Base-by-base conservation (phyloP, 2,329 filamentous ascomycete genomes). In the Lanzia echinophila region DNA sequence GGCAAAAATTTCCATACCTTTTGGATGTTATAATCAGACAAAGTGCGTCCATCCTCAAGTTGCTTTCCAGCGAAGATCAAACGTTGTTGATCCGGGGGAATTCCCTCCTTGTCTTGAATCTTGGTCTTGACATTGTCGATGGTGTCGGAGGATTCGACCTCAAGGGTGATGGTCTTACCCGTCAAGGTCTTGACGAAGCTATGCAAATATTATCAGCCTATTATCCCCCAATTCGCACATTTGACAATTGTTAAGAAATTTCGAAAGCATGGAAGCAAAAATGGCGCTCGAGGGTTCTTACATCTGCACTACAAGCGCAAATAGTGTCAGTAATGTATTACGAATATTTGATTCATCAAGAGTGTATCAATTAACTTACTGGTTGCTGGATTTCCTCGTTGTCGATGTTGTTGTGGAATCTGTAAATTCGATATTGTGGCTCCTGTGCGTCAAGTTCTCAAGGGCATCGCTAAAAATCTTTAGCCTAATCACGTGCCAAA, bases 111-210 rank as follows among this genome's bases (percentile, higher is more conserved):
- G 79, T 96, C 91, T 82, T 96, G 92, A 77, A 97, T 96, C 88
- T 96, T 96, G 81, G 86, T 87, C 87, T 97, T 97, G 78, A 97
- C 92, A 85, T 96, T 97, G 86, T 97, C 92, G 81, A 97, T 97
- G 71, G 92, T 96, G 79, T 97, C 92, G 73, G 85, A 90, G 72
- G 90, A 96, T 86, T 96, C 92, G 75, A 96, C 91, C 87, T 97
- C 92, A 71, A 96, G 87, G 78, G 94, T 97, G 83, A 97, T 96
- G 77, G 92, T 97, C 89, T 97, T 97, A 79, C 94, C 92, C 83
- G 92, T 96, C 73, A 96, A 90, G 84, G 92, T 96, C 87, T 96
- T 97, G 81, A 97, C 92, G 87, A 97, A 97, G 86, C 89, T 95
- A 78, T 63, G 51, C 8, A 22, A 24, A 17, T 42, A 48, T 53